Conservation (phyloP, 2,329 filamentous ascomycete species). For the Berkeleyomyces rouxiae region DNA sequence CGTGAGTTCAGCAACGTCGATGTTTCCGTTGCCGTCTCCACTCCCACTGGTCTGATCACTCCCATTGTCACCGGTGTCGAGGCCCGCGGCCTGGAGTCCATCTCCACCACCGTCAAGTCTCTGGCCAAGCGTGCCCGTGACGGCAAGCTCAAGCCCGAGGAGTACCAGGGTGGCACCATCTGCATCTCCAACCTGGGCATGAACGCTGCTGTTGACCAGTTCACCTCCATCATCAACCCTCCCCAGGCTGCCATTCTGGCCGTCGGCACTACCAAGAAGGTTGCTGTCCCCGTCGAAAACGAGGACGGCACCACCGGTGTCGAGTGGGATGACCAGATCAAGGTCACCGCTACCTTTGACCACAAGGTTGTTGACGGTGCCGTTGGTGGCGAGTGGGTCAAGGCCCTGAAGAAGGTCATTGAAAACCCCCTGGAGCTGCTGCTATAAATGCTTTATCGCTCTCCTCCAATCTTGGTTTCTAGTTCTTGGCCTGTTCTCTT, state of each 20-base stretch:
- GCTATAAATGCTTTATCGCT: constrained; percentile 40
- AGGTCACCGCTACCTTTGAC: constrained; percentile 89
- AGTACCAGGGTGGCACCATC: constrained; percentile 97
- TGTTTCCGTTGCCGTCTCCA: constrained; percentile 89
- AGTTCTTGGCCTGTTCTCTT: neutral
- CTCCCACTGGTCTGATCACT: constrained; percentile 85
- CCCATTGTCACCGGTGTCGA: constrained; percentile 88
- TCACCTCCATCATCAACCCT: constrained; percentile 98
- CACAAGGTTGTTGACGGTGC: constrained; percentile 98
- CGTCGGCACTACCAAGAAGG: constrained; percentile 89
- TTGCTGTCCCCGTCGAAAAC: constrained; percentile 69
- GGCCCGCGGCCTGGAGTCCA: constrained; percentile 69
- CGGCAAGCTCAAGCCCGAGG: constrained; percentile 96
- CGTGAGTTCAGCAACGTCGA: constrained; percentile 88
- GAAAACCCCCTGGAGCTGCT: constrained; percentile 95
- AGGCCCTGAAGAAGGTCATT: constrained; percentile 89
- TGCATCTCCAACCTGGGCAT: constrained; percentile 99
- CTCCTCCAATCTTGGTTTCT: neutral
- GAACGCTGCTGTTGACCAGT: constrained; percentile 90
- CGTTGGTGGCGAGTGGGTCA: constrained; percentile 91
- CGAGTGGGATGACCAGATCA: constrained; percentile 95
- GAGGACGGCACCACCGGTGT: constrained; percentile 62
- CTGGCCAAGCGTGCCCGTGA: constrained; percentile 92
- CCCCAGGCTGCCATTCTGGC: constrained; percentile 92
- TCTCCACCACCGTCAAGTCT: constrained; percentile 84